Evolutionary conservation across 495 filamentous ascomycete genomes (phyloP).

Genomic region (Cairneyella variabilis): DNA sequence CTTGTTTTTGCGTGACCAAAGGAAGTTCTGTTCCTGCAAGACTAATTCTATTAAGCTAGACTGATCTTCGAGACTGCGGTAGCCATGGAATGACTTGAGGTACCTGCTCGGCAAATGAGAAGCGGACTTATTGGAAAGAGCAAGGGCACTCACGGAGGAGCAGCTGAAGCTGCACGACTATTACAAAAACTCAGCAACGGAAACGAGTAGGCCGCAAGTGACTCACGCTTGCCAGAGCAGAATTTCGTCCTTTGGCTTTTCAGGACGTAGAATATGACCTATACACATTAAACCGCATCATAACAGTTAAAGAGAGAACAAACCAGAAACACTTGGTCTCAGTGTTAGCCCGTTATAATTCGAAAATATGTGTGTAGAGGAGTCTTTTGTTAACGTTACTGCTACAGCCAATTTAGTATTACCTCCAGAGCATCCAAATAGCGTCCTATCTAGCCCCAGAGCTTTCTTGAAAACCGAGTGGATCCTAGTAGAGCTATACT

Average conservation of each 20-base stretch:
- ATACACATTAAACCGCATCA: not conserved
- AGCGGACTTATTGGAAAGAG: not conserved
- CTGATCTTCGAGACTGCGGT: not conserved
- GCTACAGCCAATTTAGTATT: not conserved
- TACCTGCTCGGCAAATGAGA: not conserved
- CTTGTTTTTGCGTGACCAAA: conserved; percentile 11
- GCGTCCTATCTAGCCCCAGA: not conserved
- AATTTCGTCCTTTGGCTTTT: not conserved
- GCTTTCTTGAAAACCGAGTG: not conserved
- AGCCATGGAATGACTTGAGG: conserved; percentile 2
- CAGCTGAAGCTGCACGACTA: not conserved
- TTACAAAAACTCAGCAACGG: not conserved
- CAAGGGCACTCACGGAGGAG: not conserved
- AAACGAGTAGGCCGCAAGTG: too few species aligned
- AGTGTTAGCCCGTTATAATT: not conserved
- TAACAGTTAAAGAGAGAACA: not conserved
- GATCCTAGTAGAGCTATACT: not conserved
- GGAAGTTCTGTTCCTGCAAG: conserved; percentile 11
- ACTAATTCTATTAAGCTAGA: conserved; percentile 11
- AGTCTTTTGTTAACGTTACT: not conserved
- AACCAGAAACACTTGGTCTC: not conserved
- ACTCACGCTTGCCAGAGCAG: not conserved
- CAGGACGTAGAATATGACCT: not conserved
- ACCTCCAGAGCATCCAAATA: not conserved
- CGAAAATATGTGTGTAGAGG: not conserved